Conservation (phyloP, 495 filamentous ascomycete genomes). For the Talaromyces nanjingensis region DNA sequence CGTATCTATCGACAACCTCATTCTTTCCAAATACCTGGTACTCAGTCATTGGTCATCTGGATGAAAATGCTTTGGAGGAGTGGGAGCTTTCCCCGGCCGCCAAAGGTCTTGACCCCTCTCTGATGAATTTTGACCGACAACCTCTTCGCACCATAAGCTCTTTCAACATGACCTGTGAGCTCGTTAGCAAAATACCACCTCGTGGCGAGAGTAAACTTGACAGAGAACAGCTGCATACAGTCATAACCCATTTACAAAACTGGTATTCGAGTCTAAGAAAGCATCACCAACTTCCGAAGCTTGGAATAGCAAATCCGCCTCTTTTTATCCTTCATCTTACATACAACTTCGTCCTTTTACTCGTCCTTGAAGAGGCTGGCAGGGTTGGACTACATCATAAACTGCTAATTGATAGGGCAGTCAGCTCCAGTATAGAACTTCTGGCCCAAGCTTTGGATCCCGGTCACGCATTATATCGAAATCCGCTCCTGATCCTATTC, state of each 20-base stretch:
- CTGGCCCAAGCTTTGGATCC: constrained; percentile 16
- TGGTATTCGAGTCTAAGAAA: neutral
- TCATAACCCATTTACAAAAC: neutral
- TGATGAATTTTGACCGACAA: neutral
- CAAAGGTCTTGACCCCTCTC: neutral
- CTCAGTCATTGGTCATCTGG: neutral
- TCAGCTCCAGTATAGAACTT: constrained; percentile 13
- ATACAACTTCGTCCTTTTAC: constrained; percentile 10
- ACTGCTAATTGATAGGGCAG: constrained; percentile 2
- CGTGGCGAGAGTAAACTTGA: neutral
- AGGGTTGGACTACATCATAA: constrained; percentile 3
- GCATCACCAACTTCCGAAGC: neutral
- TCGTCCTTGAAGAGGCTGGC: constrained; percentile 11
- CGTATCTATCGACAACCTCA: neutral
- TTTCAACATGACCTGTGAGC: constrained; percentile 1
- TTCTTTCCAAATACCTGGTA: neutral
- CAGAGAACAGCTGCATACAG: neutral
- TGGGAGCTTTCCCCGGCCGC: neutral
- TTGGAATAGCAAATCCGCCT: constrained; percentile 10
- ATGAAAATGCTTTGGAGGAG: constrained; percentile 4
- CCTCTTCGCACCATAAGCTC: constrained; percentile 5
- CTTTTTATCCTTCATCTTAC: constrained; percentile 19
- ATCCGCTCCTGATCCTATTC: constrained; percentile 17
- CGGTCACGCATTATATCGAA: constrained; percentile 5
- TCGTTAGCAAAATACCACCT: constrained; percentile 1